Evolutionary conservation across 2,329 filamentous ascomycete species (phyloP), one percentile per base, ranked within the genome.

Genomic region (Gaeumannomyces tritici): DNA sequence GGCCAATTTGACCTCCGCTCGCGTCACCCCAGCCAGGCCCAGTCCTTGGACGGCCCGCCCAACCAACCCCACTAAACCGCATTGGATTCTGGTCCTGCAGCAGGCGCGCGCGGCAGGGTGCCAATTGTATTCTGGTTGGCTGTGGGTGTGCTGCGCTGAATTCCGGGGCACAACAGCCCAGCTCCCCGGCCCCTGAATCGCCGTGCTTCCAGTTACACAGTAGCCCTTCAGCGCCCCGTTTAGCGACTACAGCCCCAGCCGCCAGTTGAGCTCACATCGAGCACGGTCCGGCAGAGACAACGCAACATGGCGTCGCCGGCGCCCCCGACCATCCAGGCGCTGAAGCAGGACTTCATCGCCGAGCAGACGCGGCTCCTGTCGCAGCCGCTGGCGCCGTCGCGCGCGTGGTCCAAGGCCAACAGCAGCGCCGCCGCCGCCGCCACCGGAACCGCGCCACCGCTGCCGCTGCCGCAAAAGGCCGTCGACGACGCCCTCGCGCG

Each of bases 261-360:
- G n/a, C n/a, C n/a, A n/a, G n/a, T n/a, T n/a, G n/a, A n/a, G n/a
- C n/a, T n/a, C n/a, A 7, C 42, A 4, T n/a, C 42, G 42, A 24
- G 42, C n/a, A n/a, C n/a, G n/a, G n/a, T n/a, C n/a, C n/a, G n/a
- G n/a, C n/a, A n/a, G 7, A 51, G 24, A 51, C 42, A 51, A 51
- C 42, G 28, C 31, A 28, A 35, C 60, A 62, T 62, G 57, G 51
- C 57, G 51, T 57, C 18, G 27, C 13, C 57, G 69, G 63, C 72
- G 8, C 73, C 80, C 1, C 83, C 83, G 4, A 86, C 85, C 2
- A 79, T 87, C 65, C 77, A 86, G 58, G 77, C 83, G 28, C 77
- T 87, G 62, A 91, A 91, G 71, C 82, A 85, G 60, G 70, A 79
- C 64, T 91, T 91, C 71, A 77, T 90, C 47, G 77, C 78, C 57